Conservation (phyloP, 1,284 basidiomycete species). For the Puccinia hordei region DNA sequence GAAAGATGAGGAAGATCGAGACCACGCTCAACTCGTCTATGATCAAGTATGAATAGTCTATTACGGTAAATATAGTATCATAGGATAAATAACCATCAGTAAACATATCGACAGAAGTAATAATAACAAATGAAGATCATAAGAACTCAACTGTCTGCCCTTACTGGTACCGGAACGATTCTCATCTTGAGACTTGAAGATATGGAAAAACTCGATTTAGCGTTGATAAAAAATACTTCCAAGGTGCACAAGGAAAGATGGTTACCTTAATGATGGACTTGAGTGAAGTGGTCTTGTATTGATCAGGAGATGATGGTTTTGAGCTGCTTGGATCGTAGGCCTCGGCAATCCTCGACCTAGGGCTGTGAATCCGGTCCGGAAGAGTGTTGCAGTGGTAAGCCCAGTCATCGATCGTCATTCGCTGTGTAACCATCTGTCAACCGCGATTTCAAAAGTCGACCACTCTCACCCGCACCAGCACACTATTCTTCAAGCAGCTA, state of each 20-base stretch:
- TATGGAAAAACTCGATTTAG: neutral
- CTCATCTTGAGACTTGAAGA: constrained; percentile 27
- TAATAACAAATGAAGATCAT: neutral
- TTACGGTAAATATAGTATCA: neutral
- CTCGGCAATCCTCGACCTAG: neutral
- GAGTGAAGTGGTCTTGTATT: neutral
- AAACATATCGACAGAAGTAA: neutral
- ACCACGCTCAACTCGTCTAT: constrained; percentile 24
- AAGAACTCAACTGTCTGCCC: constrained; percentile 26
- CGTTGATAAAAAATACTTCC: no score
- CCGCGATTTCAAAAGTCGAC: no score
- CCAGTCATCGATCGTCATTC: neutral
- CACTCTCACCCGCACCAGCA: no score
- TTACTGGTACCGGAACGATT: constrained; percentile 40
- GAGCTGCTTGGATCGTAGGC: neutral
- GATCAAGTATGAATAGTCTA: constrained; percentile 36
- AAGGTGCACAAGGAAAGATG: neutral
- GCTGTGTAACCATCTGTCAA: neutral
- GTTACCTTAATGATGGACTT: neutral
- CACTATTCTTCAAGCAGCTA: no score
- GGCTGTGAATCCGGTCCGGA: constrained; percentile 8
- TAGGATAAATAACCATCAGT: neutral
- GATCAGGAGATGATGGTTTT: neutral
- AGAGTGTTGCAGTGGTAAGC: neutral
- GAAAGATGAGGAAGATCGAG: neutral